phyloP scores from a whole-genome alignment of 179 eudicot species.

The Patellifolia procumbens region DNA sequence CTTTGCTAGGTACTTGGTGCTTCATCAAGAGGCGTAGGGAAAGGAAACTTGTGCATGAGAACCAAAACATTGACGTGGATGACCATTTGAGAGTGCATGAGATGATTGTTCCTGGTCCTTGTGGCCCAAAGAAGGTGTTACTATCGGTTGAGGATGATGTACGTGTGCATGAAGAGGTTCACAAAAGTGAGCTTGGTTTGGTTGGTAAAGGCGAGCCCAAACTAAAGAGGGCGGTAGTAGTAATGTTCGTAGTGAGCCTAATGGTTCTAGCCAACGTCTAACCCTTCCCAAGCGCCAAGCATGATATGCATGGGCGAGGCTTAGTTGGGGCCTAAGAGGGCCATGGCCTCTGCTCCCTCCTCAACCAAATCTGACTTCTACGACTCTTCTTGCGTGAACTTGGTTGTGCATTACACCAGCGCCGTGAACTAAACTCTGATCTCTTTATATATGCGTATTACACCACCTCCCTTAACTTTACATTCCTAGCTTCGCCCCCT shows the following conservation, averaged over 20 bases:
- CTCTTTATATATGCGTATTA: too few species aligned
- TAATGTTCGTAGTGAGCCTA: slow-evolving; percentile 4
- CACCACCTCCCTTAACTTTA: too few species aligned
- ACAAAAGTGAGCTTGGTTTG: slow-evolving; percentile 38
- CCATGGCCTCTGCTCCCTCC: too few species aligned
- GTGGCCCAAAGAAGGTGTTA: slow-evolving; percentile 38
- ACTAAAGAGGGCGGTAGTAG: slow-evolving; percentile 18
- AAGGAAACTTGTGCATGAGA: slow-evolving; percentile 36
- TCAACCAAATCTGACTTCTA: too few species aligned
- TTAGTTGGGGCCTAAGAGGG: too few species aligned
- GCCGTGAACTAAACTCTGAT: too few species aligned
- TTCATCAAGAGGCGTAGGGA: slow-evolving; percentile 39
- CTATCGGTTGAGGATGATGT: slow-evolving; percentile 51
- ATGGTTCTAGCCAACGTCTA: slow-evolving; percentile 28
- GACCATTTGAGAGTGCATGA: slow-evolving; percentile 54
- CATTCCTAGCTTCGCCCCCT: too few species aligned
- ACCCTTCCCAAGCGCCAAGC: slow-evolving; percentile 28
- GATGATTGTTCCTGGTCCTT: slow-evolving; percentile 42
- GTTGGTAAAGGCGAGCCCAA: slow-evolving; percentile 28
- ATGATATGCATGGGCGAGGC: too few species aligned
- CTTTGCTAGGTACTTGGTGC: slow-evolving; percentile 42
- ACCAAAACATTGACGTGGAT: slow-evolving; percentile 40
- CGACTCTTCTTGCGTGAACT: too few species aligned
- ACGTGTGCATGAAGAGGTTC: slow-evolving; percentile 38
- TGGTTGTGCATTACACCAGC: too few species aligned